A percentile compares a stretch with the other conserved stretches of the same genome.
These are phyloP conservation scores for Dryadomyces quercivorus DNA, from an alignment of 2,329 filamentous ascomycete species.

Conservation along the genomic window DNA sequence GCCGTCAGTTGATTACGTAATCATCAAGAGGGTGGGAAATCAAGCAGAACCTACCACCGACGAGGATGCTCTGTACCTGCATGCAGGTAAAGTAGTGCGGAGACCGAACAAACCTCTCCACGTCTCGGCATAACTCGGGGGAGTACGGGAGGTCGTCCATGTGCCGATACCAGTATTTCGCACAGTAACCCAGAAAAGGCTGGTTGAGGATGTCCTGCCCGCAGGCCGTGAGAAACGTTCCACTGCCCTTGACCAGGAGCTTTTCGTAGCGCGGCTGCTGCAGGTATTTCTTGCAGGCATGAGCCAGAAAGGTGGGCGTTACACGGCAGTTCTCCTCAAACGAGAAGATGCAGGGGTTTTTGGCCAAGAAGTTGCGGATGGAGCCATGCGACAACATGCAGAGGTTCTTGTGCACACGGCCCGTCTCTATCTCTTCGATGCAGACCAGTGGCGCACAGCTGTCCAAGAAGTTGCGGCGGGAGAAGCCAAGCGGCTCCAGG, in stretches of 20 bases:
- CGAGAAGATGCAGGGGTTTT: background rate
- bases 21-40: background rate
- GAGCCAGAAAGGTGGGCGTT: background rate
- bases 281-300: background rate
- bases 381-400: slow-evolving; percentile 1
- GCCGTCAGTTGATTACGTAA: background rate
- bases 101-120: background rate
- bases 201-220: background rate
- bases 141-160: background rate
- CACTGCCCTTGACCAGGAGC: background rate
- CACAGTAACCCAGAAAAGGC: background rate
- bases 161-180: slow-evolving; percentile 1
- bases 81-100: slow-evolving; percentile 1
- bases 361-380: background rate
- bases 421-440: background rate
- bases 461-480: slow-evolving; percentile 1
- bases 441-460: slow-evolving; percentile 1
- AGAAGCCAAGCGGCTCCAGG: background rate
- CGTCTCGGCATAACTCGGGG: background rate
- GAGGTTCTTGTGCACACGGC: background rate
- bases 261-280: slow-evolving; percentile 1
- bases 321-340: background rate
- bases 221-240: background rate
- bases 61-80: slow-evolving; percentile 2
- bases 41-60: background rate